These are phyloP conservation scores for Blastobotrys terrestris DNA, from an alignment of 805 yeast genomes.

Conservation along the genomic window DNA sequence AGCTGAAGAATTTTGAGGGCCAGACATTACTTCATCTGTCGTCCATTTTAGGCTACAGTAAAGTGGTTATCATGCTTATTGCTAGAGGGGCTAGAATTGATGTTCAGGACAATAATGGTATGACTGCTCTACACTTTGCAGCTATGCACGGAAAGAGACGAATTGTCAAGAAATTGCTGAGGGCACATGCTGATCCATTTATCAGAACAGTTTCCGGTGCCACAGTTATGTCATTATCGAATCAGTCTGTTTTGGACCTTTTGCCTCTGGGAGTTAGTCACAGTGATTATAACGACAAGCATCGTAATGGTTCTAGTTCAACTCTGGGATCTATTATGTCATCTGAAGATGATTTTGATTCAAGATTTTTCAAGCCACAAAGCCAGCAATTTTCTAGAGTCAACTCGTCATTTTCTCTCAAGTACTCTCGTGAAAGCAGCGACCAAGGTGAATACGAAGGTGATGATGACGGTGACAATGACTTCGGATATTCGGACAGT, in stretches of 20 bases:
- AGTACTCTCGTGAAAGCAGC: constrained; percentile 15
- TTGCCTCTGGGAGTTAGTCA: constrained; percentile 25
- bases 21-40: constrained; percentile 89
- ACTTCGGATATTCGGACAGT: not conserved
- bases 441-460: constrained; percentile 19
- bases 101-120: constrained; percentile 70
- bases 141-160: constrained; percentile 68
- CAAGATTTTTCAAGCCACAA: not conserved
- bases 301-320: constrained; percentile 14
- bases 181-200: constrained; percentile 57
- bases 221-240: constrained; percentile 29
- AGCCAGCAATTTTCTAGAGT: not conserved
- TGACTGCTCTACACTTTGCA: constrained; percentile 86
- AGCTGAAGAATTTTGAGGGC: constrained; percentile 52
- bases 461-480: constrained; percentile 23
- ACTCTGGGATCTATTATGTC: constrained; percentile 26
- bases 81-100: constrained; percentile 57
- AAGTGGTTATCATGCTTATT: constrained; percentile 57
- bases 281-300: constrained; percentile 11
- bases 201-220: constrained; percentile 46
- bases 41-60: constrained; percentile 63
- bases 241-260: constrained; percentile 14
- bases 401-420: not conserved
- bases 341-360: constrained; percentile 28
- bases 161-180: constrained; percentile 54